Base-by-base conservation (phyloP, 2,329 filamentous ascomycete species). In the Fusarium transvaalense region DNA sequence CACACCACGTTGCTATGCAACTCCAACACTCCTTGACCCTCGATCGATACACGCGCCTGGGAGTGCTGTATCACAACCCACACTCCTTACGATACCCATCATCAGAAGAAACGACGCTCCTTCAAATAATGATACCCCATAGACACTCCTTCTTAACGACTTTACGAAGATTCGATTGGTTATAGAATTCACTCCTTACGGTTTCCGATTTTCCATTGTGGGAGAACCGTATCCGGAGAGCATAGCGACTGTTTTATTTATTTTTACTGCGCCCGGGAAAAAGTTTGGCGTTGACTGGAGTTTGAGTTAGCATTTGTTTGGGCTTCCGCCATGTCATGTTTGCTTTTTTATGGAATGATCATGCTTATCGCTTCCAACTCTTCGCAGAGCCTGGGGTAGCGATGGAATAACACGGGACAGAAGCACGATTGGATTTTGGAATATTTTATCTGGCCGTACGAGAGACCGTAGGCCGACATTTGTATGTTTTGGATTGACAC, bases 201-300 rank as follows among this genome's bases (percentile, higher is more conserved):
- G 76, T 79, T 66, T 75, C 65, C 72, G 77, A n/a, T 76, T 77
- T 78, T 67, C 55, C 53, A 68, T 63, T 66, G 69, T 66, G 64
- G 68, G 80, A 77, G 77, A 81, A 81, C 68, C 61, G 70, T 74
- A 64, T 79, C 81, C 80, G 82, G 82, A 83, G 78, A 85, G 84
- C 84, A 86, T 86, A 85, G 84, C 84, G 83, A 82, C 82, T 82
- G 57, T 81, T 76, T 81, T 76, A 67, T 53, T 65, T 68, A 70
- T 67, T 68, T 72, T 67, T 55, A 61, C 66, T 65, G 62, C 71
- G 51, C 58, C 37, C 62, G 61, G 47, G 52, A 66, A 74, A 74
- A 74, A 74, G 72, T 69, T 69, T 53, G 74, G 74, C 68, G 73
- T 69, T 74, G 47, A 47, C 41, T 37, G 73, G 73, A 66, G 65